Base-by-base conservation (phyloP, 306 rosid genomes). In the Cucumis cinereus region DNA sequence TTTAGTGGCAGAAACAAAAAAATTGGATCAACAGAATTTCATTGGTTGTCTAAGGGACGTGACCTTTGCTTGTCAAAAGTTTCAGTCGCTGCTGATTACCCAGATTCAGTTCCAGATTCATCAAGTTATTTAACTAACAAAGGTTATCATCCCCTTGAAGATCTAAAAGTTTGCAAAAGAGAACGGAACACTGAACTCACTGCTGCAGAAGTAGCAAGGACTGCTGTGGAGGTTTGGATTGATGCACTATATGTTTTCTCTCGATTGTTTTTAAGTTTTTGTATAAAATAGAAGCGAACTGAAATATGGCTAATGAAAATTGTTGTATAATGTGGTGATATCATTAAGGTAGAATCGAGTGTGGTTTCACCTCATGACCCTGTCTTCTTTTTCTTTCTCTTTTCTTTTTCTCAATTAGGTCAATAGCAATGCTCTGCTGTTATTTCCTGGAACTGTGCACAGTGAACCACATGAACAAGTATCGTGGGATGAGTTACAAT, bases 111-210 rank as follows among this genome's bases (percentile, higher is more conserved):
- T 77, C 90, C 98, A 13, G 97, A 93, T 85, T 90, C 97, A 9
- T 88, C 96, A 59, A 86, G 84, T 84, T 76, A 81, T 80, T 77
- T 70, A 77, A 84, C 79, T 77, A 77, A 86, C 70, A 79, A 76
- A 57, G 92, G 91, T 67, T 91, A 90, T 82, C 98, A 93, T 86
- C 91, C 97, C 81, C 97, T 93, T 54, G 98, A 93, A 89, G 96
- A 91, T 62, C 56, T 93, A 76, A 93, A 88, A 84, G 89, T 67
- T 30, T 62, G 86, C 74, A 68, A 79, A 69, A 83, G 77, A 76
- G 63, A 24, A 43, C 86, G 86, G 77, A 92, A 88, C 63, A 87
- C 94, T 43, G 86, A 83, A 84, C 96, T 93, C 78, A 84, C 96
- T 82, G 77, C 84, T 50, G 90, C 97, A 57, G 96, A 91, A 85